Percentiles rank a stretch among this genome's conserved stretches.
Evolutionary conservation across 331 rosid species (phyloP).

Genomic region (Telfairia occidentalis): DNA sequence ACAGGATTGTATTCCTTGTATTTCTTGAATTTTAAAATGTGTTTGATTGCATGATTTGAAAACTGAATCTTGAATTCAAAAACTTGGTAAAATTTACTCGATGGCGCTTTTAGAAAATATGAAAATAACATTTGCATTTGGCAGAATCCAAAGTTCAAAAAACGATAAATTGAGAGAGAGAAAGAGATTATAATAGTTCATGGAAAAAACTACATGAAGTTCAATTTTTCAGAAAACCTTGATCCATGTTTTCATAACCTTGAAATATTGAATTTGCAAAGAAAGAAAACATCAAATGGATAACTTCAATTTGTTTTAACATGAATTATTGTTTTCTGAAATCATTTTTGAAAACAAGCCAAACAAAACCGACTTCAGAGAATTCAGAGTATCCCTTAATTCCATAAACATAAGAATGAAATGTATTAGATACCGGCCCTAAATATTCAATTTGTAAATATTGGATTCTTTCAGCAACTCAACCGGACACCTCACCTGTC

Average conservation of each 20-base stretch:
- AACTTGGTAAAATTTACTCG: not conserved
- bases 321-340: not conserved
- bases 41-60: not conserved
- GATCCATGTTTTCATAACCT: not conserved
- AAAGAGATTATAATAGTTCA: not conserved
- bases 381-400: not conserved
- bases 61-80: not conserved
- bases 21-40: not conserved
- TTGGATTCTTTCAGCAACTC: not conserved
- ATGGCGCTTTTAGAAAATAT: not conserved
- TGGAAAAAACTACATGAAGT: not conserved
- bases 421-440: not conserved
- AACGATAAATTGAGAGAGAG: not conserved
- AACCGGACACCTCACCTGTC: not conserved
- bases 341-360: not conserved
- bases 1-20: not conserved
- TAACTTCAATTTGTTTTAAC: not conserved
- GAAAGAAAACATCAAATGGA: not conserved
- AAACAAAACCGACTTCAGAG: not conserved
- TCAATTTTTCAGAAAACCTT: not conserved
- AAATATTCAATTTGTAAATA: not conserved
- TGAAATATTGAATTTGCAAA: not conserved
- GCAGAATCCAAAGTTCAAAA: not conserved
- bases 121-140: not conserved
- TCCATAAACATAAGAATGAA: not conserved